Percentiles rank a stretch among this genome's conserved stretches.
These are phyloP conservation scores for Termitomyces sp. DNA, from an alignment of 768 basidiomycete genomes.

Conservation along the genomic window DNA sequence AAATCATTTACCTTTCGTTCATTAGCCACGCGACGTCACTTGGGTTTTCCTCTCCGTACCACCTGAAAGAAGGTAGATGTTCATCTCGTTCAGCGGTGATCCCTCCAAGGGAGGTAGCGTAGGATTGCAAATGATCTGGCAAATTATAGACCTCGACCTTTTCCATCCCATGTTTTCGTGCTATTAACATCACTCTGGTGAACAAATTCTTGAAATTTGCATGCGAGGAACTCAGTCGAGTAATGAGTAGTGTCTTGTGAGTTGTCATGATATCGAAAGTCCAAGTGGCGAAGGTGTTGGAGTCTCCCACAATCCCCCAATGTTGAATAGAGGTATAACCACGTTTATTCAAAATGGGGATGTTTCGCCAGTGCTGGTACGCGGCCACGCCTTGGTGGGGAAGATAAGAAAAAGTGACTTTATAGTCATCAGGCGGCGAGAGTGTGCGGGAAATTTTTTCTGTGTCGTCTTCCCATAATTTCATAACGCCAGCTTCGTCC, in stretches of 20 bases:
- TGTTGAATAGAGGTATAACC: slow-evolving; percentile 13
- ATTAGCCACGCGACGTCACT: slow-evolving; percentile 38
- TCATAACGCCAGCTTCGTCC: slow-evolving; percentile 28
- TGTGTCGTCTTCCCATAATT: slow-evolving; percentile 39
- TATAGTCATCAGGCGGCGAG: background rate
- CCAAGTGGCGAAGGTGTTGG: slow-evolving; percentile 38
- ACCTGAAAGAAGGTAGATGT: slow-evolving; percentile 42
- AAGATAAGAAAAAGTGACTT: slow-evolving; percentile 35
- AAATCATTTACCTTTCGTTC: slow-evolving; percentile 41
- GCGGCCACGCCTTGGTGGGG: slow-evolving; percentile 46
- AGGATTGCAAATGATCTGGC: slow-evolving; percentile 25
- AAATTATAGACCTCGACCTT: slow-evolving; percentile 49
- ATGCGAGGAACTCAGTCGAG: slow-evolving; percentile 31
- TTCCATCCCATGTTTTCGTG: slow-evolving; percentile 28
- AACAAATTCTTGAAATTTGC: slow-evolving; percentile 33
- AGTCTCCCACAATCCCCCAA: slow-evolving; percentile 27
- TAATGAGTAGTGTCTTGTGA: slow-evolving; percentile 37
- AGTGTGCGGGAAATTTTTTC: slow-evolving; percentile 21
- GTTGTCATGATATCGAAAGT: slow-evolving; percentile 32
- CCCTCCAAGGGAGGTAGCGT: slow-evolving; percentile 27
- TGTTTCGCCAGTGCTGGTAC: slow-evolving; percentile 33
- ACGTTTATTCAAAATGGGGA: slow-evolving; percentile 17
- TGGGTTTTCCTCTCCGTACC: slow-evolving; percentile 40
- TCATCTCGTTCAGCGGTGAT: slow-evolving; percentile 28
- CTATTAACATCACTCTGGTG: slow-evolving; percentile 28